These are phyloP conservation scores for Gracilaria caudata DNA, from an alignment of 23 red algal genomes.

Conservation along the genomic window DNA sequence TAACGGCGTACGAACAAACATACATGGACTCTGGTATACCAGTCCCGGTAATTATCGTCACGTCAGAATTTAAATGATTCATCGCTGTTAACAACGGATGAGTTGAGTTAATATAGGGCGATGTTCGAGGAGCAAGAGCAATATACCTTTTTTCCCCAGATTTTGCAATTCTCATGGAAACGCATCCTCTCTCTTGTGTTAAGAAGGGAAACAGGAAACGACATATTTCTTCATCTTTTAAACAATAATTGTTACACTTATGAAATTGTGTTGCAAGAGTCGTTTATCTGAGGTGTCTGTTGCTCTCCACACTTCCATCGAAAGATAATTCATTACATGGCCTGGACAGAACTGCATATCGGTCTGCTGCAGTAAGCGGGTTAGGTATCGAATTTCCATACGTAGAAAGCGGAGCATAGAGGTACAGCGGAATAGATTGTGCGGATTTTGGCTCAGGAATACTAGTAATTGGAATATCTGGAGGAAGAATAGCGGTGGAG, in stretches of 20 bases:
- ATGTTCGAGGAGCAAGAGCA: background rate
- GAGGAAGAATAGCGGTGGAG: background rate
- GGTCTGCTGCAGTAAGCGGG: too few species aligned
- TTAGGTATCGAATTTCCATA: too few species aligned
- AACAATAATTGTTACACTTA: too few species aligned
- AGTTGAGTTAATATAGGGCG: background rate
- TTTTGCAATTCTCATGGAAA: background rate
- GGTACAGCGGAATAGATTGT: background rate
- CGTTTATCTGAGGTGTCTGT: too few species aligned
- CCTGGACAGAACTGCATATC: too few species aligned
- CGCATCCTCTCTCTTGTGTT: background rate
- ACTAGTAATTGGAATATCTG: background rate
- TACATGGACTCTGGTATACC: background rate
- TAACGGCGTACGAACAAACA: too few species aligned
- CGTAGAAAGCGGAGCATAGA: too few species aligned
- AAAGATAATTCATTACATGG: too few species aligned
- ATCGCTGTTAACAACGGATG: background rate
- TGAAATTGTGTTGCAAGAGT: too few species aligned
- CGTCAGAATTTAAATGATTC: background rate
- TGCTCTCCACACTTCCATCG: too few species aligned
- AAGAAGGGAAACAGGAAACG: background rate
- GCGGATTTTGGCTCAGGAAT: too few species aligned
- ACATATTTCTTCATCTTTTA: too few species aligned
- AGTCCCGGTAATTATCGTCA: background rate
- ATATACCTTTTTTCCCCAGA: background rate